Percentiles rank a stretch among this genome's conserved stretches.
Evolutionary conservation across 1,284 basidiomycete species (phyloP).

Genomic region (Thecaphora thlaspeos): DNA sequence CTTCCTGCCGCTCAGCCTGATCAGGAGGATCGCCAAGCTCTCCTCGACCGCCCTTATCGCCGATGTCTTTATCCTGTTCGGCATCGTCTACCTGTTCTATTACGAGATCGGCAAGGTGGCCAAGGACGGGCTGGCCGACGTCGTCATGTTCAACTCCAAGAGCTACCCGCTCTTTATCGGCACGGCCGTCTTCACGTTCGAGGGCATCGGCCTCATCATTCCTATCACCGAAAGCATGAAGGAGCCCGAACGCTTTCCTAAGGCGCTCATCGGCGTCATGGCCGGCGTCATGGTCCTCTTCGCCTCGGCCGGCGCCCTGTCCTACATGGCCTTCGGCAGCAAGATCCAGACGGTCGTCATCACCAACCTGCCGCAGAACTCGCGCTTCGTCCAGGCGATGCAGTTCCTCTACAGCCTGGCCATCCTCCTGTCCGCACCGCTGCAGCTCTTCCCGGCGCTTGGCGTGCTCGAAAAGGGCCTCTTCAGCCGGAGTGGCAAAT

Average conservation of each 20-base stretch:
- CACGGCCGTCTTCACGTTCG: conserved; percentile 97
- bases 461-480: conserved; percentile 95
- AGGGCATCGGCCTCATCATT: conserved; percentile 94
- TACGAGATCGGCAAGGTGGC: conserved; percentile 50
- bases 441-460: conserved; percentile 89
- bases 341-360: conserved; percentile 90
- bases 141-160: conserved; percentile 81
- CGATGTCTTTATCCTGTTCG: conserved; percentile 90
- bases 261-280: conserved; percentile 87
- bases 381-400: conserved; percentile 84
- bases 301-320: conserved; percentile 82
- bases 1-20: conserved; percentile 63
- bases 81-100: conserved; percentile 61
- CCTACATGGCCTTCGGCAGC: conserved; percentile 84
- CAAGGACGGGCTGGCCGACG: conserved; percentile 63
- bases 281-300: conserved; percentile 74
- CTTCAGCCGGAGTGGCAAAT: conserved; percentile 81
- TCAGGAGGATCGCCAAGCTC: conserved; percentile 66
- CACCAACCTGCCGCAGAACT: conserved; percentile 82
- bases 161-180: conserved; percentile 91
- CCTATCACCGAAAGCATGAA: conserved; percentile 95
- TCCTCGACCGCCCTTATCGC: conserved; percentile 89
- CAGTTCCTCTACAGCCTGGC: conserved; percentile 65
- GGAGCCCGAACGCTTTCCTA: conserved; percentile 86
- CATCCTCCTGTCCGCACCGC: conserved; percentile 87